Evolutionary conservation across 2,329 filamentous ascomycete species (phyloP), one percentile per base, ranked within the genome.

Genomic region (Calonectria pseudoreteaudii): DNA sequence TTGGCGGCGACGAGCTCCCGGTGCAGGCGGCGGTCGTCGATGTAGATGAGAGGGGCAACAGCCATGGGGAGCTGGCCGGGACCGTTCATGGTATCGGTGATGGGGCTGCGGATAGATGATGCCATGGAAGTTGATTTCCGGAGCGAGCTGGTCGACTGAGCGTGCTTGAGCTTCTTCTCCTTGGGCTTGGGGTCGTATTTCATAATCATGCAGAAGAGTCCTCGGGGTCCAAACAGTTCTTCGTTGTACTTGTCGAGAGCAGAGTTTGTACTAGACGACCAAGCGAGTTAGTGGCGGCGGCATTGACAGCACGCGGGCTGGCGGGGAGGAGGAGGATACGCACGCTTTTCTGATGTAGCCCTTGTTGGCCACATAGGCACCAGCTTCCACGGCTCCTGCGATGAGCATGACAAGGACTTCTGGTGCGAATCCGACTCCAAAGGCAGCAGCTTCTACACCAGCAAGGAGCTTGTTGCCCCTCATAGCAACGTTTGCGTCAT

Each of bases 181-280:
- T 41, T 62, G 56, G 34, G 34, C 14, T 41, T 41, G 11, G 56
- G 56, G 23, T n/a, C 38, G 56, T 62, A 62, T 8, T 62, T 62
- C 56, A 62, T 62, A 18, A 62, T 38, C 56, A 62, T 62, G 56
- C 56, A 62, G 56, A 62, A 62, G n/a, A 62, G 56, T 6, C 56
- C 56, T 26, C n/a, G 34, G 16, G 56, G 56, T 8, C 34, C 56
- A 36, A 62, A 62, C 23, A 62, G 56, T 16, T 62, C 56, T 5
- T 38, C 56, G 56, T 62, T 62, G 23, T 41, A 62, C 56, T 41
- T 62, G 56, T 62, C 56, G 10, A 62, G 34, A 16, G 56, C 56
- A 7, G 56, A 62, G 38, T 62, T 62, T 18, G 56, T 62, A 6
- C 56, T 62, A 20, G 10, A 16, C 7, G 2, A 41, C 36, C 6